Evolutionary conservation across 495 filamentous ascomycete species (phyloP).

Genomic region (Jackrogersella minutella): DNA sequence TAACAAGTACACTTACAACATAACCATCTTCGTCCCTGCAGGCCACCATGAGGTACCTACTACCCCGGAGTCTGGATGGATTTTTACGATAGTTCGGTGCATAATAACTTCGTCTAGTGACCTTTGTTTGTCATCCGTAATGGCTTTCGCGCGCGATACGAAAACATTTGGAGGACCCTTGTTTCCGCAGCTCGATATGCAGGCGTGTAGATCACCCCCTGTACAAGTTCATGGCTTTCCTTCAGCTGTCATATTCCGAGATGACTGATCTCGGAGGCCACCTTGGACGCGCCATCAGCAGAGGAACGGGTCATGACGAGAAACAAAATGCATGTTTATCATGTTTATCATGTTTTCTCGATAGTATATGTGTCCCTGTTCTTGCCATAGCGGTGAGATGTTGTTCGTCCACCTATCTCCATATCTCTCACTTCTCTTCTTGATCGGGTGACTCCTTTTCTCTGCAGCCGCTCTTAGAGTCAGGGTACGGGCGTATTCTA

Average conservation of each 20-base stretch:
- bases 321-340: conserved; percentile 5
- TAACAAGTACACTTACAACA: conserved; percentile 20
- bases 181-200: conserved; percentile 26
- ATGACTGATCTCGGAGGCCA: conserved; percentile 11
- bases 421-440: conserved; percentile 11
- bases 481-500: conserved; percentile 4
- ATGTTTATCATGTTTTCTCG: no score
- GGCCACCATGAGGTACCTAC: conserved; percentile 20
- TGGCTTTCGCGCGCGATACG: conserved; percentile 13
- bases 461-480: neutral
- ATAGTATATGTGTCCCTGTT: conserved; percentile 12
- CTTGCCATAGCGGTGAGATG: conserved; percentile 11
- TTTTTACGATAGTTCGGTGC: conserved; percentile 20
- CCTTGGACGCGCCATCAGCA: conserved; percentile 13
- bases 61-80: conserved; percentile 1
- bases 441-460: neutral
- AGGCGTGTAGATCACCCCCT: conserved; percentile 29
- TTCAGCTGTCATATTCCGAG: conserved; percentile 30
- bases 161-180: conserved; percentile 30
- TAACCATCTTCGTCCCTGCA: conserved; percentile 13
- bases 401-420: conserved; percentile 8
- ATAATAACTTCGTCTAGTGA: conserved; percentile 29
- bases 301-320: conserved; percentile 11
- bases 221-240: conserved; percentile 7
- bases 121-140: conserved; percentile 16